A percentile compares a stretch with the other conserved stretches of the same genome.
Evolutionary conservation across 768 basidiomycete genomes (phyloP).

Genomic region (Termitomyces sp.): DNA sequence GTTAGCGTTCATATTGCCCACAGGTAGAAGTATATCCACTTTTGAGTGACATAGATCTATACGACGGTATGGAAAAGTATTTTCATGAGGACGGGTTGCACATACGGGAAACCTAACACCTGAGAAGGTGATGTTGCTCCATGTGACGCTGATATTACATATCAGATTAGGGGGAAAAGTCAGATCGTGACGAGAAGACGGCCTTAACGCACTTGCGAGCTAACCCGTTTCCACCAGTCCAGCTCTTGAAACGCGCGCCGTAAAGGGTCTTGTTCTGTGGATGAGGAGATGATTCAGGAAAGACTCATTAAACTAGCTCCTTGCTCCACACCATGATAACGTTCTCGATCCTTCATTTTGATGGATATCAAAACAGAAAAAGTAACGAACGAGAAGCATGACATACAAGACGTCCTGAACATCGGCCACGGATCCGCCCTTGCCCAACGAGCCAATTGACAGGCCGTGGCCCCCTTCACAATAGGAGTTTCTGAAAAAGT

Average conservation of each 20-base stretch:
- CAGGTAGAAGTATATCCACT: slow-evolving; percentile 31
- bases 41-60: slow-evolving; percentile 62
- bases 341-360: slow-evolving; percentile 37
- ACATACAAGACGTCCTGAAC: slow-evolving; percentile 57
- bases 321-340: slow-evolving; percentile 35
- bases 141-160: slow-evolving; percentile 42
- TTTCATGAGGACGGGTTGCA: too few species aligned
- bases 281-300: background rate
- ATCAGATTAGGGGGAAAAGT: background rate
- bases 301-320: background rate
- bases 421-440: slow-evolving; percentile 43
- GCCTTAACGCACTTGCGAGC: slow-evolving; percentile 44
- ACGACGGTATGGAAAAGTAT: background rate
- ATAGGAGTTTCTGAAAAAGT: slow-evolving; percentile 38
- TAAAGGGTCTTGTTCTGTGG: slow-evolving; percentile 48
- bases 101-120: slow-evolving; percentile 56
- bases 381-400: background rate
- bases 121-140: slow-evolving; percentile 51
- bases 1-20: background rate
- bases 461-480: slow-evolving; percentile 61
- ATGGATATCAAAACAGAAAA: background rate
- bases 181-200: background rate
- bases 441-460: slow-evolving; percentile 52
- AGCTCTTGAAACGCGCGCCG: slow-evolving; percentile 66
- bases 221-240: slow-evolving; percentile 59